Conservation (phyloP, 768 basidiomycete species). For the Guyanaporus albipodus region DNA sequence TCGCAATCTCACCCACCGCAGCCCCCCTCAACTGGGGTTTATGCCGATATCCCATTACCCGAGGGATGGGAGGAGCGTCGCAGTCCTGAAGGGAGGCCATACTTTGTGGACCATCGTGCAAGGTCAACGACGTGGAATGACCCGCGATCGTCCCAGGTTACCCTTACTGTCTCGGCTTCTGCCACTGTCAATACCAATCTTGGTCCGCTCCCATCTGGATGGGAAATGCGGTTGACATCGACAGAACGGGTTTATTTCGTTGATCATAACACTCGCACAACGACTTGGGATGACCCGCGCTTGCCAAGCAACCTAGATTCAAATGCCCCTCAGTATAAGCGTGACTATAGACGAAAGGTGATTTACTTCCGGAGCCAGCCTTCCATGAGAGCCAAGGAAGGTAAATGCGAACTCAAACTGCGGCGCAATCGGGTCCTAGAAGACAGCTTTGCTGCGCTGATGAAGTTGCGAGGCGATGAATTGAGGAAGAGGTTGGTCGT, state of each 20-base stretch:
- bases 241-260: conserved; percentile 88
- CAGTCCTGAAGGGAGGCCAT: conserved; percentile 80
- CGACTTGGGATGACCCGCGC: conserved; percentile 91
- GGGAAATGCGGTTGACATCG: conserved; percentile 92
- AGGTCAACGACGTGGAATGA: conserved; percentile 92
- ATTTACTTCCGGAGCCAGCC: conserved; percentile 92
- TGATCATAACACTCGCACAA: conserved; percentile 86
- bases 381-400: conserved; percentile 69
- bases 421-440: conserved; percentile 79
- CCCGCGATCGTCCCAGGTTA: conserved; percentile 57
- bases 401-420: conserved; percentile 85
- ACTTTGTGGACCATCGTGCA: conserved; percentile 73
- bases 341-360: conserved; percentile 87
- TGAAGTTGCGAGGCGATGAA: conserved; percentile 71
- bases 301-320: conserved; percentile 78
- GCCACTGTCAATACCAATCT: conserved; percentile 54
- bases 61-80: conserved; percentile 91
- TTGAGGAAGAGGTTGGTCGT: conserved; percentile 69
- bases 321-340: conserved; percentile 92
- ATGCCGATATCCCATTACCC: conserved; percentile 69
- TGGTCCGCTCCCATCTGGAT: conserved; percentile 84
- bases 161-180: conserved; percentile 41
- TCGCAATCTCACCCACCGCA: conserved; percentile 23
- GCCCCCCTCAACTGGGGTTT: conserved; percentile 31
- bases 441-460: conserved; percentile 81